Evolutionary conservation across 2,329 filamentous ascomycete genomes (phyloP), one percentile per base, ranked within the genome.

Genomic region (Botrytis medusae): DNA sequence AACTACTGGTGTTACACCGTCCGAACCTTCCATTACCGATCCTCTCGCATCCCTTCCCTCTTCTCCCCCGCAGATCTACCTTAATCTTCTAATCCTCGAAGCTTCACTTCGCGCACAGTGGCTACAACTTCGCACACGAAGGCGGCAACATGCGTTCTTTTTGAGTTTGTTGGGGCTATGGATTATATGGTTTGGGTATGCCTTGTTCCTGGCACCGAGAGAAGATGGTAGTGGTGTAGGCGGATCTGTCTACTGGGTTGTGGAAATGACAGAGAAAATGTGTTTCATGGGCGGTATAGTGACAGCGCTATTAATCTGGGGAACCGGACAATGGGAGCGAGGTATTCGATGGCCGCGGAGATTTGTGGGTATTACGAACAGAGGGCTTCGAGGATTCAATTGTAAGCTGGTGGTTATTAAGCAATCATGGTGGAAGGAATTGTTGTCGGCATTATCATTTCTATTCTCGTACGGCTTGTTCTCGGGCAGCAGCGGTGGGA

Each of bases 31-130:
- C 7, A 64, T 69, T 78, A 74, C 77, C 77, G 80, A 82, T 71
- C 80, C 81, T 8, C 69, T 81, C 48, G 80, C 80, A 32, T 78
- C 79, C 37, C 78, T 81, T 9, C 81, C 81, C 37, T 78, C 84
- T 71, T 76, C 84, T 74, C 81, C 79, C 70, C 81, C 75, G 25
- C 78, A 80, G 86, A 98, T 99, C 81, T 99, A 99, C 84, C 90
- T 99, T 79, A 99, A 99, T 83, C 91, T 99, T 37, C 89, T 99
- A 74, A 97, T 99, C 79, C 93, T 99, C 82, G 96, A 99, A 83
- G 94, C 94, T 67, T 97, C 94, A 8, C 86, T 99, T 51, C 93
- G 96, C 77, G 91, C 94, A 37, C 96, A 99, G 80, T 98, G 97
- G 83, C 90, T 99, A 73, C 93, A 94, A 75, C 88, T 98, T 62